Percentiles rank a stretch among this genome's conserved stretches.
phyloP scores from a whole-genome alignment of 2,329 filamentous ascomycete genomes.

The Colletotrichum tropicicola region DNA sequence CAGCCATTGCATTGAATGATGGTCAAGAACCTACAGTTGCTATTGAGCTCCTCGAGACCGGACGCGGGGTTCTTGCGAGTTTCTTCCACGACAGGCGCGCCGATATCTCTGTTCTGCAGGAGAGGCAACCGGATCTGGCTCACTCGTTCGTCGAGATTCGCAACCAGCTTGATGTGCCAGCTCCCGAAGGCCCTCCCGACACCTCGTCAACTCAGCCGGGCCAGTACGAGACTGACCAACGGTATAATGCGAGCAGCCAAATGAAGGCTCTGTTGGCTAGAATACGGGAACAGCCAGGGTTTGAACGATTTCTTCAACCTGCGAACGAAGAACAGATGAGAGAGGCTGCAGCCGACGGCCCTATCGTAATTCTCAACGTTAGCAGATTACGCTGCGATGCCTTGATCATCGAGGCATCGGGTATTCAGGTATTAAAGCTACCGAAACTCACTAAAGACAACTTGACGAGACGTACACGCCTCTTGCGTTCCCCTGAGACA shows the following conservation, averaged over 20 bases:
- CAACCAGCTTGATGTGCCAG: background rate
- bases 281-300: constrained; percentile 33
- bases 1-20: background rate
- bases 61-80: constrained; percentile 37
- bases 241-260: background rate
- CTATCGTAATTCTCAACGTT: background rate
- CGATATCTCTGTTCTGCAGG: constrained; percentile 14
- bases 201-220: background rate
- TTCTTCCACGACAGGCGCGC: constrained; percentile 33
- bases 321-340: background rate
- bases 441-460: background rate
- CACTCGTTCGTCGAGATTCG: background rate
- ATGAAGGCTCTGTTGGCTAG: constrained; percentile 8
- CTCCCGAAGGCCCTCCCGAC: background rate
- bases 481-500: constrained; percentile 13
- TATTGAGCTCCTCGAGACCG: constrained; percentile 36
- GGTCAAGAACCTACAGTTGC: background rate
- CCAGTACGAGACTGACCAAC: background rate
- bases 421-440: background rate
- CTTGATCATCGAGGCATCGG: background rate
- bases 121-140: background rate
- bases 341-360: too few relatives aligned
- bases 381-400: background rate
- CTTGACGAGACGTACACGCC: constrained; percentile 26
- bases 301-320: constrained; percentile 19